These are phyloP conservation scores for Backusella sp. DNA, from an alignment of 192 early-diverging fungal genomes.

Conservation along the genomic window DNA sequence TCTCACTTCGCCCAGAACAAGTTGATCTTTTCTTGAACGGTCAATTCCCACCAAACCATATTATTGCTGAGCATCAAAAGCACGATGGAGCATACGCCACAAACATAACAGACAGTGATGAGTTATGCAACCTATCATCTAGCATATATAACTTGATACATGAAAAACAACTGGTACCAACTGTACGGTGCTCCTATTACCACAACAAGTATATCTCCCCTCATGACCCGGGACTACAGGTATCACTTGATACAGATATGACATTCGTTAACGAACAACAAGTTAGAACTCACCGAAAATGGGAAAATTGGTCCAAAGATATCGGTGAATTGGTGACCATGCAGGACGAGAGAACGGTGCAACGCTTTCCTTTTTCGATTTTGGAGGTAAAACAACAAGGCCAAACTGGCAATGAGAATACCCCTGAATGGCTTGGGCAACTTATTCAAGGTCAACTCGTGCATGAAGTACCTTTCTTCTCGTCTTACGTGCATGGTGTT, in stretches of 20 bases:
- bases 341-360: background rate
- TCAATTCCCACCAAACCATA: background rate
- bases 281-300: background rate
- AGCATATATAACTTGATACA: background rate
- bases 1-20: background rate
- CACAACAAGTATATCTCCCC: background rate
- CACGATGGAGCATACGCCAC: background rate
- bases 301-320: background rate
- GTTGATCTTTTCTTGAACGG: background rate
- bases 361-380: background rate
- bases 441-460: conserved; percentile 3
- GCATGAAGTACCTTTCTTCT: conserved; percentile 10
- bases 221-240: background rate
- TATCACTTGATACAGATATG: conserved; percentile 6
- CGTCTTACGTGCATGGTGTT: conserved; percentile 3
- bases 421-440: background rate
- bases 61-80: background rate
- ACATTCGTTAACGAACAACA: conserved; percentile 1
- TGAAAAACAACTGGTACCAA: background rate
- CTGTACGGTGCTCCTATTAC: background rate
- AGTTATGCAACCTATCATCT: background rate
- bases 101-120: background rate
- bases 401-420: background rate
- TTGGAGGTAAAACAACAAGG: background rate
- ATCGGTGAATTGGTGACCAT: background rate